Percentiles rank a stretch among this genome's conserved stretches.
Conservation (phyloP, 441 rosid genomes). For the Populus tomentosa region DNA sequence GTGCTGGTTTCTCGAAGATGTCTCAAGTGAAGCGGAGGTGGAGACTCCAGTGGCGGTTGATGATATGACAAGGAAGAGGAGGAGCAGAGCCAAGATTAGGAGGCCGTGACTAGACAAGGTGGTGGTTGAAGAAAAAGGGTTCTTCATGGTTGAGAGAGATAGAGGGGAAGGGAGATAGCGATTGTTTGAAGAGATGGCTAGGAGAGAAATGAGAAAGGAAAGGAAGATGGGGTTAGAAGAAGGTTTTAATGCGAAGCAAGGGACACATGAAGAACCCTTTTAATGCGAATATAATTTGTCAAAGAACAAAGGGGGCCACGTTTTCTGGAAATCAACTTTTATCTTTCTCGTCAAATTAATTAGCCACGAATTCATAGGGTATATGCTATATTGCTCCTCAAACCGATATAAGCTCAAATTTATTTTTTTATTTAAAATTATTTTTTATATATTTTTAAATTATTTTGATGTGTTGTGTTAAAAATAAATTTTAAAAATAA, state of each 20-base stretch:
- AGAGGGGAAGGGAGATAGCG: not conserved
- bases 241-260: constrained; percentile 47
- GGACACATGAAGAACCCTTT: constrained; percentile 40
- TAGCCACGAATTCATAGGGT: constrained; percentile 25
- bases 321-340: not conserved
- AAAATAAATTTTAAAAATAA: too few relatives aligned
- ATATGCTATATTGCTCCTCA: not conserved
- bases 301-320: not conserved
- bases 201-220: not conserved
- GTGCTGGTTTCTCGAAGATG: constrained; percentile 23
- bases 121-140: not conserved
- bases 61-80: not conserved
- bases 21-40: not conserved
- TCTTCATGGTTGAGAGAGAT: constrained; percentile 1
- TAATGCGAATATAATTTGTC: constrained; percentile 14
- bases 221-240: constrained; percentile 7
- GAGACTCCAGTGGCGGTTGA: not conserved
- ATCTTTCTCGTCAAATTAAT: constrained; percentile 18
- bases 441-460: too few relatives aligned
- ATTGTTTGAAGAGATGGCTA: constrained; percentile 1
- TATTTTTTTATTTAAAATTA: too few relatives aligned
- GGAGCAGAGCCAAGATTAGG: constrained; percentile 12
- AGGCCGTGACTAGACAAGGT: constrained; percentile 17
- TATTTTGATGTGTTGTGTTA: too few relatives aligned
- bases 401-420: too few relatives aligned